Percentiles rank a stretch among this genome's conserved stretches.
Conservation (phyloP, 192 early-diverging fungal species). For the Coemansia sp. region DNA sequence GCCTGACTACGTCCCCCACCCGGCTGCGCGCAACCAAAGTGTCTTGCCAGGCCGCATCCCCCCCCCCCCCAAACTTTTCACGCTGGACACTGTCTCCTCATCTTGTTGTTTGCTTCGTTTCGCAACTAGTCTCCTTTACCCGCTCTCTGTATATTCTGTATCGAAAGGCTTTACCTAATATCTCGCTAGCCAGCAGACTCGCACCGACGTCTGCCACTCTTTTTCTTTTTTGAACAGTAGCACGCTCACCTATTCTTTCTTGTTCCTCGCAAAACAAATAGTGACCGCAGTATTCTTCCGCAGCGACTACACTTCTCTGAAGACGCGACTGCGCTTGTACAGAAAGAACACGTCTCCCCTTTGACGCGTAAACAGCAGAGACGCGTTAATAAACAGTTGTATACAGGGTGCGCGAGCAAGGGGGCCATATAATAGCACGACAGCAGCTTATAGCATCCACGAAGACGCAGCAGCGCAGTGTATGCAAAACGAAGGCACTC, state of each 20-base stretch:
- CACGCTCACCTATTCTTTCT: not conserved
- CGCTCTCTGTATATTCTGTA: not conserved
- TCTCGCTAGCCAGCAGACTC: not conserved
- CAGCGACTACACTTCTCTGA: not conserved
- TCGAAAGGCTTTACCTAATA: not conserved
- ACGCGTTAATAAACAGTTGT: not conserved
- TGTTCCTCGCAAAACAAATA: not conserved
- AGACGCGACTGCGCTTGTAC: constrained; percentile 1
- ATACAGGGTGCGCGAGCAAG: not conserved
- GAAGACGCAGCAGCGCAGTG: constrained; percentile 7
- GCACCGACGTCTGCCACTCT: not conserved
- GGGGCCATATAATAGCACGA: not conserved
- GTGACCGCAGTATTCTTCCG: not conserved
- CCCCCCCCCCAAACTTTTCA: constrained; percentile 3
- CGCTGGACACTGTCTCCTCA: constrained; percentile 3
- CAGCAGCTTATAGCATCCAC: not conserved
- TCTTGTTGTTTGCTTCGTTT: constrained; percentile 2
- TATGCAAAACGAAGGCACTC: not conserved
- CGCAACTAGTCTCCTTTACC: not conserved
- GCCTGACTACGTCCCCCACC: not conserved
- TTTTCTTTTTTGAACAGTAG: not conserved
- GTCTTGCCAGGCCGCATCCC: not conserved
- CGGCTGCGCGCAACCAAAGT: not conserved
- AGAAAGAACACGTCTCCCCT: not conserved
- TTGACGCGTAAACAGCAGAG: not conserved